Base-by-base conservation (phyloP, 129 eudicot species). In the Flaveria linearis region DNA sequence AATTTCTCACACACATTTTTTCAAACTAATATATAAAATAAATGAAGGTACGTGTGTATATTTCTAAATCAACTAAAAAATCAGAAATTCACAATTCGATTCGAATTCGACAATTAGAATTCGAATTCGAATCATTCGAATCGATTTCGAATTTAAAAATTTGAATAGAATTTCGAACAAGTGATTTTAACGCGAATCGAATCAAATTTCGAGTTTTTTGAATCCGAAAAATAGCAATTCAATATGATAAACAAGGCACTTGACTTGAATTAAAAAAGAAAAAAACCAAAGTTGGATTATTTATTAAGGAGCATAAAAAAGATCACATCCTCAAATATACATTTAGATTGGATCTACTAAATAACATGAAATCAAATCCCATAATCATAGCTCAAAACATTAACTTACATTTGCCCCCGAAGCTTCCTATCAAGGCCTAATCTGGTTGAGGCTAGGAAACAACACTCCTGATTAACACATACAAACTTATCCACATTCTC, bases 331-430 rank as follows among this genome's bases (percentile, higher is more conserved):
- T 30, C 50, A 11, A 71, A 53, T n/a, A 18, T 51, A 52, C 23
- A 10, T 52, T 13, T 5, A 33, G 64, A 45, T 60, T 60, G 16
- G 11, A 73, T 7, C 13, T 56, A 73, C 60, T 12, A 9, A 15
- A 25, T 8, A 60, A 61, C 60, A 60, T 60, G 5, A 16, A 52
- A 57, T 17, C 51, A 53, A 49, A 49, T 16, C 33, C 9, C 46
- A 70, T 50, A 72, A 22, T 33, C 14, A 53, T 16, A 5, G 45
- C 23, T 49, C 49, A 14, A 14, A 60, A 47, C 20, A 18, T 30
- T 15, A 12, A 71, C 42, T 8, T 76, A 76, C 80, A 66, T 76
- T 20, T 30, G 7, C 52, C 80, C 47, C 23, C 57, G 36, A 66
- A 36, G 6, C 62, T 57, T 22, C 30, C 51, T 50, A 9, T n/a